Conservation (phyloP, 1,284 basidiomycete genomes). For the Xanthoconium separans region DNA sequence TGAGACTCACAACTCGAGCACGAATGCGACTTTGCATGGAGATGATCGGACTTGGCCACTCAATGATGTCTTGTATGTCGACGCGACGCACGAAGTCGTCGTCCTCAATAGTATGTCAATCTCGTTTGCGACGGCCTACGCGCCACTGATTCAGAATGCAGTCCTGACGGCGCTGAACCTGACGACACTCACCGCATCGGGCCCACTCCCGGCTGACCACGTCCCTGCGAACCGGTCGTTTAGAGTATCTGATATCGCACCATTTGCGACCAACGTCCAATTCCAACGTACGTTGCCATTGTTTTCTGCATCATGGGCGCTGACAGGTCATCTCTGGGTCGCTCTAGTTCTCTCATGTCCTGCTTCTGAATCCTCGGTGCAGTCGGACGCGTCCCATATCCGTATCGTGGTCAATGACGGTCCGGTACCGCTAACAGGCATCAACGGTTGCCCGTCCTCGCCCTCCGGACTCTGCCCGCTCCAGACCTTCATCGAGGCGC, state of each 20-base stretch:
- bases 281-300: constrained; percentile 30
- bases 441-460: constrained; percentile 66
- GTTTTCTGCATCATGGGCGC: not conserved
- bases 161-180: constrained; percentile 59
- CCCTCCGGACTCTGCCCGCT: constrained; percentile 78
- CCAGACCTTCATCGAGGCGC: constrained; percentile 63
- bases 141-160: constrained; percentile 14
- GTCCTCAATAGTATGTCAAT: constrained; percentile 65
- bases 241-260: constrained; percentile 28
- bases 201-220: constrained; percentile 52
- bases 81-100: constrained; percentile 85
- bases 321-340: not conserved
- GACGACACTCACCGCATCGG: constrained; percentile 49
- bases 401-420: constrained; percentile 9
- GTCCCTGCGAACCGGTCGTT: constrained; percentile 48
- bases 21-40: constrained; percentile 77
- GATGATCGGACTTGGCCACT: constrained; percentile 77
- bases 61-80: constrained; percentile 78
- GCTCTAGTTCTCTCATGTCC: constrained; percentile 30
- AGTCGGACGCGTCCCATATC: not conserved
- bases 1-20: constrained; percentile 66
- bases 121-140: not conserved
- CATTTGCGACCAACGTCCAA: constrained; percentile 34
- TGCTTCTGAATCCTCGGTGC: constrained; percentile 27
- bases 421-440: constrained; percentile 67